Conservation (phyloP, 202 grass and related monocot species). For the Cymbopogon flexuosus region DNA sequence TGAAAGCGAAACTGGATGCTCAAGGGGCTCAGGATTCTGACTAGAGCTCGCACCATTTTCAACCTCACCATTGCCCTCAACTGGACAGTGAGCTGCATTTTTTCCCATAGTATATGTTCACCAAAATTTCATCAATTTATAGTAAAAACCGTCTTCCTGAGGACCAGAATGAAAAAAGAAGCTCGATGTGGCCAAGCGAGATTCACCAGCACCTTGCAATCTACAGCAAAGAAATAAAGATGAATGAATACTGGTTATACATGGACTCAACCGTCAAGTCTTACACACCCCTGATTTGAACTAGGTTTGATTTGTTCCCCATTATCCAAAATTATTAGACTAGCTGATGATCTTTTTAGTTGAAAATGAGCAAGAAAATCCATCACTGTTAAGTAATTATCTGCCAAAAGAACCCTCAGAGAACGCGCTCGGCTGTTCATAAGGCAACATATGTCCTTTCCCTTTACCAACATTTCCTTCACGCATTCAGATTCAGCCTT, state of each 20-base stretch:
- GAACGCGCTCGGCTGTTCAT: neutral
- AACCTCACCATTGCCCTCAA: conserved; percentile 10
- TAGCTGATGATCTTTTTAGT: neutral
- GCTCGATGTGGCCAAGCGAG: conserved; percentile 1
- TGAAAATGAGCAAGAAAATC: neutral
- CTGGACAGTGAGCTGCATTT: conserved; percentile 13
- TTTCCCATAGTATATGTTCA: conserved; percentile 21
- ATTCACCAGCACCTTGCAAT: conserved; percentile 10
- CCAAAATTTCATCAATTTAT: conserved; percentile 12
- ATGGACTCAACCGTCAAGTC: neutral
- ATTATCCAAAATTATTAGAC: neutral
- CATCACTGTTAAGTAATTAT: neutral
- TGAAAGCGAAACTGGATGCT: conserved; percentile 20
- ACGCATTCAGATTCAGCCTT: neutral
- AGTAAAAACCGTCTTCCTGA: conserved; percentile 3
- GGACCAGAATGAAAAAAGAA: neutral
- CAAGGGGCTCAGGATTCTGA: conserved; percentile 27
- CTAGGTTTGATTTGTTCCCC: neutral
- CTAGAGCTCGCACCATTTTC: conserved; percentile 25
- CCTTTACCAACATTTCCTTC: neutral
- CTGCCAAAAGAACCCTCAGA: neutral
- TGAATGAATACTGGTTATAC: neutral
- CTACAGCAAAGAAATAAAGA: conserved; percentile 28
- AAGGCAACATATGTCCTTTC: neutral
- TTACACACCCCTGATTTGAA: neutral